Evolutionary conservation across 257 asterid genomes (phyloP).

Genomic region (Forsythia viridissima): DNA sequence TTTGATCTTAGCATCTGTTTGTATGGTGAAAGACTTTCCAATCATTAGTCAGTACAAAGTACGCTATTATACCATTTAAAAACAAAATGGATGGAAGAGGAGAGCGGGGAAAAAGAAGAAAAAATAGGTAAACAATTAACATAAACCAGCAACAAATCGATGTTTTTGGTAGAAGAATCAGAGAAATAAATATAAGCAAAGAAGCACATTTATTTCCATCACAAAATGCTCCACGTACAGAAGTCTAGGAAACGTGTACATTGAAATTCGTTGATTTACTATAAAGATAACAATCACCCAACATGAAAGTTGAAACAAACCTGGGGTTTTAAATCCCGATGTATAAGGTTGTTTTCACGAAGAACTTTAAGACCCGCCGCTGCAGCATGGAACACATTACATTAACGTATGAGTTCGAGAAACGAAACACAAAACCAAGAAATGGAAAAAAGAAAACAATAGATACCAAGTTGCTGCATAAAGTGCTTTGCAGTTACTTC

Average conservation of each 20-base stretch:
- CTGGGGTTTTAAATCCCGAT: constrained; percentile 97
- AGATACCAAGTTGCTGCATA: constrained; percentile 87
- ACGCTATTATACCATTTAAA: not conserved
- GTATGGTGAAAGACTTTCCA: not conserved
- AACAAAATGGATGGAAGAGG: not conserved
- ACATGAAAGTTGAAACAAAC: constrained; percentile 38
- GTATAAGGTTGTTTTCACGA: constrained; percentile 80
- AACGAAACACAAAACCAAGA: constrained; percentile 10
- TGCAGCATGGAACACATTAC: constrained; percentile 32
- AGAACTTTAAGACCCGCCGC: constrained; percentile 91
- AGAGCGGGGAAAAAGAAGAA: not conserved
- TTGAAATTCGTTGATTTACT: not conserved
- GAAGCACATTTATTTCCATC: not conserved
- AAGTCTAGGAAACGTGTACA: not conserved
- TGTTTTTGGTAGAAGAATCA: not conserved
- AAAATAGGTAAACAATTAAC: not conserved
- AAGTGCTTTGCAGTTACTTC: constrained; percentile 89
- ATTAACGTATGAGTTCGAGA: constrained; percentile 7
- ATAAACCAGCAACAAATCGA: not conserved
- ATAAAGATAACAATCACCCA: not conserved
- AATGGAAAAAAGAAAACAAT: not conserved
- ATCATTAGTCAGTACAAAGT: not conserved
- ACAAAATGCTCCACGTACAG: not conserved
- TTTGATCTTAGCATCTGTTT: not conserved
- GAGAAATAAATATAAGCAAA: not conserved